Evolutionary conservation across 805 yeast genomes (phyloP).

Genomic region (fission yeast (Schizosaccharomyces pombe)): ASM294v3 CU329670.1:5347501-5348000

Average conservation of each 20-base stretch:
- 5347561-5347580: conserved; percentile 10
- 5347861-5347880: conserved; percentile 50
- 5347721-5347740: conserved; percentile 41
- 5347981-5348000: conserved; percentile 89
- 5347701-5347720: conserved; percentile 44
- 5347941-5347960: conserved; percentile 57
- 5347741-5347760: conserved; percentile 39
- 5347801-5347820: conserved; percentile 32
- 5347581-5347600: background rate
- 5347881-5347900: conserved; percentile 62
- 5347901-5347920: conserved; percentile 72
- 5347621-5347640: background rate
- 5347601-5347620: background rate
- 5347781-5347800: conserved; percentile 39
- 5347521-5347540: conserved; percentile 64
- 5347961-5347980: conserved; percentile 79
- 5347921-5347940: conserved; percentile 47
- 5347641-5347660: conserved; percentile 44
- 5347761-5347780: conserved; percentile 37
- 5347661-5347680: conserved; percentile 52
- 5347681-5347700: conserved; percentile 71
- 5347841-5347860: conserved; percentile 87
- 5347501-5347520: conserved; percentile 88
- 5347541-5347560: conserved; percentile 66
- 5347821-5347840: conserved; percentile 52